Evolutionary conservation across 2,329 filamentous ascomycete genomes (phyloP).

Genomic region (Cryphonectria japonica): DNA sequence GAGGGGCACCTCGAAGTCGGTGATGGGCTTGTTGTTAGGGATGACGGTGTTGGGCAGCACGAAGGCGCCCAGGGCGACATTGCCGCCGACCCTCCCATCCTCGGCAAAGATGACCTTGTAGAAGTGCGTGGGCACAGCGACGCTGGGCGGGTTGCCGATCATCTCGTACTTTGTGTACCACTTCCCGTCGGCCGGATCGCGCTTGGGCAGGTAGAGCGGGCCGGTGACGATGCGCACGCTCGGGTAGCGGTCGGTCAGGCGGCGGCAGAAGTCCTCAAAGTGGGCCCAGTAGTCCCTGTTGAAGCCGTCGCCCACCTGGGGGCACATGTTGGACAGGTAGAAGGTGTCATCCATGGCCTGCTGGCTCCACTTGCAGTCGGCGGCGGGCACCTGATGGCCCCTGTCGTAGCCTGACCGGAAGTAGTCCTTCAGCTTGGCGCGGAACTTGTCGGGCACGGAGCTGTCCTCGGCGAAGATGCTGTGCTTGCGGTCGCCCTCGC

Average conservation of each 20-base stretch:
- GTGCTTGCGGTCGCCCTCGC: slow-evolving; percentile 82
- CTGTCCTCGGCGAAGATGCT: slow-evolving; percentile 83
- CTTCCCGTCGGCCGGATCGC: slow-evolving; percentile 82
- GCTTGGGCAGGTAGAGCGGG: slow-evolving; percentile 87
- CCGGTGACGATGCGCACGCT: slow-evolving; percentile 91
- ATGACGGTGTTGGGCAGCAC: slow-evolving; percentile 92
- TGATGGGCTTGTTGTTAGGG: slow-evolving; percentile 81
- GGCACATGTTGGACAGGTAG: slow-evolving; percentile 93
- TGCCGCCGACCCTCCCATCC: slow-evolving; percentile 69
- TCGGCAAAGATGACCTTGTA: slow-evolving; percentile 99
- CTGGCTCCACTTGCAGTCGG: slow-evolving; percentile 95
- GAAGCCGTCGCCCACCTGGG: slow-evolving; percentile 97
- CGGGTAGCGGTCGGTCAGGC: slow-evolving; percentile 79
- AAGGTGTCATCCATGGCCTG: slow-evolving; percentile 95
- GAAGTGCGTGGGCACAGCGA: slow-evolving; percentile 97
- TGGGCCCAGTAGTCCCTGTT: slow-evolving; percentile 99
- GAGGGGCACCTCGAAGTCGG: slow-evolving; percentile 92
- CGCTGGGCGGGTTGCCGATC: slow-evolving; percentile 88
- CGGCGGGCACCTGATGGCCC: slow-evolving; percentile 95
- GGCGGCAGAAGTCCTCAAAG: slow-evolving; percentile 94
- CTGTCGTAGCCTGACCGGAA: slow-evolving; percentile 93
- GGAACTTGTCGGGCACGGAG: slow-evolving; percentile 80
- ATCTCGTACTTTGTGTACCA: slow-evolving; percentile 97
- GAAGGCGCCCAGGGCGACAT: slow-evolving; percentile 90
- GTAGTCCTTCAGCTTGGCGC: slow-evolving; percentile 90